Percentiles rank a stretch among this genome's conserved stretches.
Evolutionary conservation across 495 filamentous ascomycete genomes (phyloP).

Genomic region (Aspergillus affinis): DNA sequence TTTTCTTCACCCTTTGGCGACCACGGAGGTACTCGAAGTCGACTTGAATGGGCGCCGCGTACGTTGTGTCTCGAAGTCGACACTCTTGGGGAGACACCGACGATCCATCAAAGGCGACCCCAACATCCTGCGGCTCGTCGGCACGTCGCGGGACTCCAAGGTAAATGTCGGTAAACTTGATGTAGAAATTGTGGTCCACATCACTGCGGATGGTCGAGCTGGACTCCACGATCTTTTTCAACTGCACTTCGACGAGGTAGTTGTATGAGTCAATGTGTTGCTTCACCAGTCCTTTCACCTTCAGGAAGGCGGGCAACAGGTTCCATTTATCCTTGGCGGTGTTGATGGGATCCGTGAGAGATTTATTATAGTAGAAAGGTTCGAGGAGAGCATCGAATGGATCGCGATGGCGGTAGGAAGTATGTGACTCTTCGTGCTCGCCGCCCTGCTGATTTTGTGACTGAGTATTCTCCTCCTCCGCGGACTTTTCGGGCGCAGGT

Average conservation of each 20-base stretch:
- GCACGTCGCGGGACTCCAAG: slow-evolving; percentile 74
- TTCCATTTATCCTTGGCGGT: slow-evolving; percentile 97
- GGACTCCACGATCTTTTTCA: slow-evolving; percentile 92
- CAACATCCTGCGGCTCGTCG: slow-evolving; percentile 59
- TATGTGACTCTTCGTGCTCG: background rate
- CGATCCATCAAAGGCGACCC: slow-evolving; percentile 53
- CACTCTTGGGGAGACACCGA: slow-evolving; percentile 87
- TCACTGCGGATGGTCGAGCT: slow-evolving; percentile 85
- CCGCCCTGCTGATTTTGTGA: slow-evolving; percentile 12
- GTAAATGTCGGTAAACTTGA: slow-evolving; percentile 87
- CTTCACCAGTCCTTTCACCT: slow-evolving; percentile 94
- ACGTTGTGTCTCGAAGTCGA: slow-evolving; percentile 90
- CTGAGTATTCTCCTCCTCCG: slow-evolving; percentile 15
- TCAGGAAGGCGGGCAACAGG: slow-evolving; percentile 90
- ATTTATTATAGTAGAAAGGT: slow-evolving; percentile 95
- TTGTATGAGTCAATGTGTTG: slow-evolving; percentile 99
- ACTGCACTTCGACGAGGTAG: slow-evolving; percentile 89
- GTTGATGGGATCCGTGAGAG: slow-evolving; percentile 86
- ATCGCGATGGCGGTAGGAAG: slow-evolving; percentile 38
- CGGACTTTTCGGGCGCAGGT: slow-evolving; percentile 14
- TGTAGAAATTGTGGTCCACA: slow-evolving; percentile 80
- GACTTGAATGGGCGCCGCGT: slow-evolving; percentile 87
- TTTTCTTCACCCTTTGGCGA: slow-evolving; percentile 63
- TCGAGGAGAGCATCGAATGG: slow-evolving; percentile 84
- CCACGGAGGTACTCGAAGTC: slow-evolving; percentile 85